phyloP scores from a whole-genome alignment of 306 rosid species.

The Pyrus bretschneideri region DNA sequence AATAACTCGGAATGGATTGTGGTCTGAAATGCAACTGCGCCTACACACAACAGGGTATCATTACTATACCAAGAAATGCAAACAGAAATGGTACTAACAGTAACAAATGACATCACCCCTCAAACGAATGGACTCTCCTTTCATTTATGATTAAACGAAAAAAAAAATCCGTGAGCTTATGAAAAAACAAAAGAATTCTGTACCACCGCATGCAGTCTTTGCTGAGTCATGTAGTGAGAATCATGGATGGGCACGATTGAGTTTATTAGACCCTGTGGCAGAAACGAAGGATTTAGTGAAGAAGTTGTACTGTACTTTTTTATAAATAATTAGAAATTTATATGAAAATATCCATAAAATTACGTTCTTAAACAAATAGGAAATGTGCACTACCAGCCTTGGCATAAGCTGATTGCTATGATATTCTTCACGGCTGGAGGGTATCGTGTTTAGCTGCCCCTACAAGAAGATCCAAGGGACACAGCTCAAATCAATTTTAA shows the following conservation, averaged over 20 bases:
- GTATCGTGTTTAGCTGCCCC: slow-evolving; percentile 22
- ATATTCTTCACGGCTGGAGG: slow-evolving; percentile 14
- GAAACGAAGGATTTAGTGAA: slow-evolving; percentile 1
- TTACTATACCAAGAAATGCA: not conserved
- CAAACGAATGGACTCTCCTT: not conserved
- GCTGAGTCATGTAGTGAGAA: slow-evolving; percentile 20
- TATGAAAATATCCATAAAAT: not conserved
- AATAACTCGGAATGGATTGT: slow-evolving; percentile 16
- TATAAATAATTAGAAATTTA: not conserved
- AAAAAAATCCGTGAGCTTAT: not conserved
- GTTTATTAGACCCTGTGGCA: slow-evolving; percentile 36
- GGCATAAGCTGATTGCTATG: slow-evolving; percentile 16
- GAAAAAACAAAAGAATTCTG: slow-evolving; percentile 6
- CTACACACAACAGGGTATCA: slow-evolving; percentile 21
- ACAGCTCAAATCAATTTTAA: slow-evolving; percentile 1
- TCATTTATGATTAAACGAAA: not conserved
- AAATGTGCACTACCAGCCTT: slow-evolving; percentile 25
- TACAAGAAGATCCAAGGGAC: slow-evolving; percentile 1
- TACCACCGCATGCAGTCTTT: slow-evolving; percentile 44
- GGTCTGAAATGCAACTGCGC: slow-evolving; percentile 38
- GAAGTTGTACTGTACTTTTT: not conserved
- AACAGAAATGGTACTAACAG: not conserved
- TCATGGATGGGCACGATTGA: slow-evolving; percentile 34
- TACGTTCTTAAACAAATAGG: not conserved
- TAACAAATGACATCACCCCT: not conserved